A percentile compares a stretch with the other conserved stretches of the same genome.
Evolutionary conservation across 208 protist species (phyloP).

Genomic region (Kentomonas sorsogonicus): DNA sequence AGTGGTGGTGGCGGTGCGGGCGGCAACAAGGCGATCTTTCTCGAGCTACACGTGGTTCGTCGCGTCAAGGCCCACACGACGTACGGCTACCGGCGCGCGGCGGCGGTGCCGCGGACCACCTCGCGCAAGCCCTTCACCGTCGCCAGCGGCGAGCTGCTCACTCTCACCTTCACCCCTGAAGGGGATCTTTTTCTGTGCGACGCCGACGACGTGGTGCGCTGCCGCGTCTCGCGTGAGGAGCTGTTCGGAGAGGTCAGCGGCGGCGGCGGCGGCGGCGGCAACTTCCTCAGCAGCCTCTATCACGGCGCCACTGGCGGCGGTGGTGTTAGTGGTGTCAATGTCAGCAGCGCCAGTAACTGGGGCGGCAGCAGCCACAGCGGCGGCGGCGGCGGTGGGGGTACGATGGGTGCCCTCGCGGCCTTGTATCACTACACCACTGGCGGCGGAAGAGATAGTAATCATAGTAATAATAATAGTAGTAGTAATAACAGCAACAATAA

Average conservation of each 20-base stretch:
- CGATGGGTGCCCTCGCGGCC: no score
- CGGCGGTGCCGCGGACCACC: slow-evolving; percentile 15
- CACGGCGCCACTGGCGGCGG: slow-evolving; percentile 5
- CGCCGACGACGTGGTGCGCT: slow-evolving; percentile 68
- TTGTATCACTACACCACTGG: no score
- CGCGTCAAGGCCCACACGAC: not conserved
- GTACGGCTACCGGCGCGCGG: not conserved
- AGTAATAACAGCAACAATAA: no score
- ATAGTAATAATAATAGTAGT: no score
- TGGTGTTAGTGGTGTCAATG: not conserved
- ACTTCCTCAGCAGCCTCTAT: slow-evolving; percentile 13
- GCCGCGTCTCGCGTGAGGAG: slow-evolving; percentile 46
- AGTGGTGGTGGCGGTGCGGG: no score
- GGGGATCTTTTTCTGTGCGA: slow-evolving; percentile 81
- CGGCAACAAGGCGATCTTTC: slow-evolving; percentile 62
- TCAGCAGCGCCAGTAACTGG: not conserved
- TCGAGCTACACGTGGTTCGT: slow-evolving; percentile 57
- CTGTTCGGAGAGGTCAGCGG: slow-evolving; percentile 8
- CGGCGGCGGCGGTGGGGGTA: no score
- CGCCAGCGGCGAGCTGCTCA: slow-evolving; percentile 59
- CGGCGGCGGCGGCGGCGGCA: slow-evolving; percentile 15
- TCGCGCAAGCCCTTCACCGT: slow-evolving; percentile 61
- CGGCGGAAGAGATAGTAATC: no score
- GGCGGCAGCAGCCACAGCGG: no score
- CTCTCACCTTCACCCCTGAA: slow-evolving; percentile 64